phyloP scores from a whole-genome alignment of 257 asterid species.

The Forsythia suspensa region DNA sequence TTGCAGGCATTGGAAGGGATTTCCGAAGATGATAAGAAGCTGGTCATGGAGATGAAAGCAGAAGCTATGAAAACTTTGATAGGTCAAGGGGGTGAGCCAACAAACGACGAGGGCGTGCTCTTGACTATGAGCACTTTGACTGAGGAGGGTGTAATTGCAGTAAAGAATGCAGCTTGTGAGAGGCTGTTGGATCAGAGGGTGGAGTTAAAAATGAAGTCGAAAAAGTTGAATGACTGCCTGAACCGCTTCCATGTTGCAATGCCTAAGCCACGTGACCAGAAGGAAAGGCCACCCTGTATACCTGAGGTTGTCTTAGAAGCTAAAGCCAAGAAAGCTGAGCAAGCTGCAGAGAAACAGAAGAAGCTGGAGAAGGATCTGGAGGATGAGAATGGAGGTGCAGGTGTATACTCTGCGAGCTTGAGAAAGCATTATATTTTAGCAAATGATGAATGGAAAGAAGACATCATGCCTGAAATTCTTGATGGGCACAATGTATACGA shows the following conservation, averaged over 20 bases:
- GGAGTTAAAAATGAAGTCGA: conserved; percentile 88
- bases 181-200: conserved; percentile 87
- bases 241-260: conserved; percentile 92
- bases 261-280: conserved; percentile 86
- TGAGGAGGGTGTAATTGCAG: conserved; percentile 84
- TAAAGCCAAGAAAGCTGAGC: conserved; percentile 58
- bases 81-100: conserved; percentile 87
- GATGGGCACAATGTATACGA: conserved; percentile 94
- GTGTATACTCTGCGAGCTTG: conserved; percentile 94
- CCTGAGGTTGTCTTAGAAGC: conserved; percentile 87
- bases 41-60: conserved; percentile 82
- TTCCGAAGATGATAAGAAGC: conserved; percentile 75
- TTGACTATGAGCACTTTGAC: conserved; percentile 92
- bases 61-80: conserved; percentile 89
- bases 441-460: conserved; percentile 86
- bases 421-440: conserved; percentile 76
- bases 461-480: conserved; percentile 75
- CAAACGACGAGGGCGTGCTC: conserved; percentile 63
- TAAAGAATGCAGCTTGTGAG: conserved; percentile 92
- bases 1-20: conserved; percentile 82
- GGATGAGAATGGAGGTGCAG: conserved; percentile 97
- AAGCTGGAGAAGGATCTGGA: conserved; percentile 88
- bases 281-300: conserved; percentile 79
- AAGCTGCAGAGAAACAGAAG: conserved; percentile 55
- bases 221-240: conserved; percentile 76